phyloP scores from a whole-genome alignment of 345 rosid genomes.

The Stellera chamaejasme region DNA sequence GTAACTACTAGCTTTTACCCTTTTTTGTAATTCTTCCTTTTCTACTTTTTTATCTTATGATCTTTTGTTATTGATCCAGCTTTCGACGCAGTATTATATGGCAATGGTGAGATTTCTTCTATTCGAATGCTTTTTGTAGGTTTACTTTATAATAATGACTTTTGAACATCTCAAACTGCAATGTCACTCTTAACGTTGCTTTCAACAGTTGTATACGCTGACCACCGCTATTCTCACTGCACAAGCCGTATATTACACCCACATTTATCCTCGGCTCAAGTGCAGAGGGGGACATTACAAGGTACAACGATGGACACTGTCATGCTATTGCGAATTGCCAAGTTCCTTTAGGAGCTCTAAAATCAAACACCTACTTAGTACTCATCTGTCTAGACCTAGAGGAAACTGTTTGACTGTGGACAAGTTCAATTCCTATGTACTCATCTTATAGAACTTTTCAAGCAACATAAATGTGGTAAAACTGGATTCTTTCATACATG shows the following conservation, averaged over 20 bases:
- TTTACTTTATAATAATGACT: too few species aligned
- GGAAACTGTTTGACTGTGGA: too few species aligned
- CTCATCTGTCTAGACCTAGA: too few species aligned
- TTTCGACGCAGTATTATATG: constrained; percentile 78
- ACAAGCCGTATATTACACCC: constrained; percentile 63
- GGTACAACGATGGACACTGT: constrained; percentile 22
- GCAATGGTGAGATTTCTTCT: constrained; percentile 43
- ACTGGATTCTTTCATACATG: too few species aligned
- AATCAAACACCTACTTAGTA: too few species aligned
- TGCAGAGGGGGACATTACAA: constrained; percentile 19
- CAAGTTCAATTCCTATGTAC: too few species aligned
- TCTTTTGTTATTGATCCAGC: constrained; percentile 43
- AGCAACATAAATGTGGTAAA: too few species aligned
- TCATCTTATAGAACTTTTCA: too few species aligned
- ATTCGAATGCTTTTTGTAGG: too few species aligned
- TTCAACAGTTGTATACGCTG: constrained; percentile 54
- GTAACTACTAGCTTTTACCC: constrained; percentile 27
- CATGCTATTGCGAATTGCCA: not conserved
- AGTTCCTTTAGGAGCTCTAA: not conserved
- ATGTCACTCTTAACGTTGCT: constrained; percentile 1
- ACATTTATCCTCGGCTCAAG: constrained; percentile 44
- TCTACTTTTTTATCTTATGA: not conserved
- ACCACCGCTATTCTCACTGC: constrained; percentile 41
- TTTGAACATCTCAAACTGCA: too few species aligned
- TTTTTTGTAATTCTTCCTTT: not conserved